phyloP scores from a whole-genome alignment of 345 rosid genomes.

The Garcia nutans region DNA sequence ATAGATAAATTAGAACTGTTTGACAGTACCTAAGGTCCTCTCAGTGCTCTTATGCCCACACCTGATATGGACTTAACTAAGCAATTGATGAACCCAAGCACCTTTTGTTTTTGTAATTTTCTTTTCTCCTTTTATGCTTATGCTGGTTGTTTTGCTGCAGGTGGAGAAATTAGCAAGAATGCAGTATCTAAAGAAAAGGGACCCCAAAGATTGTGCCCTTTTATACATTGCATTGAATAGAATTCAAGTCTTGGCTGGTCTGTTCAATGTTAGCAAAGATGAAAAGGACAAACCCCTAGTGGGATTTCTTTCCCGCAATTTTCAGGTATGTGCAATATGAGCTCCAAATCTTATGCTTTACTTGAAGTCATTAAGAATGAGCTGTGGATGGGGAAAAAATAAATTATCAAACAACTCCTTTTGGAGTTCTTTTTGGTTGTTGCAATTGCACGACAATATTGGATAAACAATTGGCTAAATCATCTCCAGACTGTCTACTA shows the following conservation, averaged over 20 bases:
- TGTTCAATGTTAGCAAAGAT: conserved; percentile 82
- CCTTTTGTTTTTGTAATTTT: not conserved
- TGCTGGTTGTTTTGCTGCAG: conserved; percentile 40
- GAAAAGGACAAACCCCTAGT: conserved; percentile 91
- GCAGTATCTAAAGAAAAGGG: conserved; percentile 73
- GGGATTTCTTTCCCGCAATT: conserved; percentile 86
- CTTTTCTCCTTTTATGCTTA: conserved; percentile 3
- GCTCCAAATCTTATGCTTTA: conserved; percentile 9
- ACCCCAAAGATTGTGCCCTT: conserved; percentile 90
- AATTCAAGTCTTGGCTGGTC: conserved; percentile 92
- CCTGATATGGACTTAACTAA: too few species aligned
- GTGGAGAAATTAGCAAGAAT: conserved; percentile 85
- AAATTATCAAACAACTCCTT: not conserved
- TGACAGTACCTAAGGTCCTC: not conserved
- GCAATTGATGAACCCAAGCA: not conserved
- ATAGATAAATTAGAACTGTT: not conserved
- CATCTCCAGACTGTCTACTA: not conserved
- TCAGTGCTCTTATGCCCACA: too few species aligned
- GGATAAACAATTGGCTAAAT: not conserved
- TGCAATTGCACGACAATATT: not conserved
- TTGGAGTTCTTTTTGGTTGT: not conserved
- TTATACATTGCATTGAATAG: conserved; percentile 80
- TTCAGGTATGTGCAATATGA: conserved; percentile 58
- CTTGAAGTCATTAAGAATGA: conserved; percentile 7
- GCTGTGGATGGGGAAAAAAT: not conserved